These are phyloP conservation scores for Aphanomyces stellatus DNA, from an alignment of 352 stramenopile species.

Conservation along the genomic window DNA sequence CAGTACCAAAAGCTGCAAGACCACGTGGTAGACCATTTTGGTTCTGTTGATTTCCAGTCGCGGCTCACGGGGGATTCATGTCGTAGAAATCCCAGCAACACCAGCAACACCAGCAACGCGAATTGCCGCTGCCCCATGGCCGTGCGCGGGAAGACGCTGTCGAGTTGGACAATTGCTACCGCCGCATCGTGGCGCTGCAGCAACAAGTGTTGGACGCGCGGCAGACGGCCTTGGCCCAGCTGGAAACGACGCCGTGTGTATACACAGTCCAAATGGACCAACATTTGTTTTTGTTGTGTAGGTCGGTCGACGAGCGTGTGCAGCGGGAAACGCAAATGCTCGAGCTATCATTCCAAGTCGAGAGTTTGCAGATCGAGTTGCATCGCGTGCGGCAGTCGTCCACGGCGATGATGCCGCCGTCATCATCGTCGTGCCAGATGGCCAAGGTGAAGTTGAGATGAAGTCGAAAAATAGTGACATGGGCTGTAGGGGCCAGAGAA, in stretches of 20 bases:
- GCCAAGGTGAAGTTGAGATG: neutral
- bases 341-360: slow-evolving; percentile 56
- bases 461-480: too few species aligned
- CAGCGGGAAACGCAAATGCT: slow-evolving; percentile 54
- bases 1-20: neutral
- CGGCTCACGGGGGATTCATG: too few species aligned
- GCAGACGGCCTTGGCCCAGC: neutral
- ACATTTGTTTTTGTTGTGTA: neutral
- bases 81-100: neutral
- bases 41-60: too few species aligned
- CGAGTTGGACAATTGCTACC: slow-evolving; percentile 11
- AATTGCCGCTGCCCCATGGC: neutral
- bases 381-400: slow-evolving; percentile 36
- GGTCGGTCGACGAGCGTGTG: slow-evolving; percentile 27
- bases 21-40: neutral
- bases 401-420: neutral
- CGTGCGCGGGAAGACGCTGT: neutral
- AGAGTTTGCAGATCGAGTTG: slow-evolving; percentile 57
- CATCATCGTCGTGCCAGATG: neutral
- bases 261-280: neutral
- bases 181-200: slow-evolving; percentile 3
- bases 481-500: neutral
- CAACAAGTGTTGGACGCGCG: neutral
- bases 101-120: neutral
- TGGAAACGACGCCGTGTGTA: neutral